Conservation (phyloP, 352 stramenopile genomes). For the Thalassiosira ordinaria region DNA sequence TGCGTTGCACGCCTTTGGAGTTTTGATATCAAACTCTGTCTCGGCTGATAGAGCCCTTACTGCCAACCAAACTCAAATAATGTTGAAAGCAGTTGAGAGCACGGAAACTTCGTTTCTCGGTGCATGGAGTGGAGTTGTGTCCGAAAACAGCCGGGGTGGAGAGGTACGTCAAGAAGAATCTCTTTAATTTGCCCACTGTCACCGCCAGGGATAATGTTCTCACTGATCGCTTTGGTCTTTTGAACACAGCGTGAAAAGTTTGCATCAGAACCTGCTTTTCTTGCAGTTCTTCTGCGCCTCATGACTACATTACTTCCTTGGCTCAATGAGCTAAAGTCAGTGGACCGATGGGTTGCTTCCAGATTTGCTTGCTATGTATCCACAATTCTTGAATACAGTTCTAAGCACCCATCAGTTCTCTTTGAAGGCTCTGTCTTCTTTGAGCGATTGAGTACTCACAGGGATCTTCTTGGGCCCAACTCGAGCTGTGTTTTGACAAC, state of each 20-base stretch:
- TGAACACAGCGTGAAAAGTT: slow-evolving; percentile 73
- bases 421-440: slow-evolving; percentile 83
- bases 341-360: slow-evolving; percentile 64
- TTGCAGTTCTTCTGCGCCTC: slow-evolving; percentile 72
- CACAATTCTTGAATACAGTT: slow-evolving; percentile 62
- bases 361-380: slow-evolving; percentile 75
- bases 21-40: slow-evolving; percentile 80
- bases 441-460: slow-evolving; percentile 57
- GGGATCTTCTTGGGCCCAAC: slow-evolving; percentile 29
- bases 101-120: no score
- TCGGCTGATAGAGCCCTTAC: slow-evolving; percentile 28
- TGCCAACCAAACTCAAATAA: slow-evolving; percentile 69
- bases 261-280: slow-evolving; percentile 58
- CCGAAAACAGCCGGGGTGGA: slow-evolving; percentile 72
- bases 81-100: slow-evolving; percentile 80
- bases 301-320: slow-evolving; percentile 82
- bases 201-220: slow-evolving; percentile 1
- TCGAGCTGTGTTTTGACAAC: slow-evolving; percentile 52
- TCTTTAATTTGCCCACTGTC: background rate
- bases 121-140: slow-evolving; percentile 71
- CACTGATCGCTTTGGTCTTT: background rate
- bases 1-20: slow-evolving; percentile 70
- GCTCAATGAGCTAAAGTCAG: slow-evolving; percentile 52
- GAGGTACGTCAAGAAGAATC: slow-evolving; percentile 33
- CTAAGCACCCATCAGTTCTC: slow-evolving; percentile 63